Evolutionary conservation across 768 basidiomycete genomes (phyloP), one percentile per base, ranked within the genome.

Genomic region (Amanita subjunquillea): DNA sequence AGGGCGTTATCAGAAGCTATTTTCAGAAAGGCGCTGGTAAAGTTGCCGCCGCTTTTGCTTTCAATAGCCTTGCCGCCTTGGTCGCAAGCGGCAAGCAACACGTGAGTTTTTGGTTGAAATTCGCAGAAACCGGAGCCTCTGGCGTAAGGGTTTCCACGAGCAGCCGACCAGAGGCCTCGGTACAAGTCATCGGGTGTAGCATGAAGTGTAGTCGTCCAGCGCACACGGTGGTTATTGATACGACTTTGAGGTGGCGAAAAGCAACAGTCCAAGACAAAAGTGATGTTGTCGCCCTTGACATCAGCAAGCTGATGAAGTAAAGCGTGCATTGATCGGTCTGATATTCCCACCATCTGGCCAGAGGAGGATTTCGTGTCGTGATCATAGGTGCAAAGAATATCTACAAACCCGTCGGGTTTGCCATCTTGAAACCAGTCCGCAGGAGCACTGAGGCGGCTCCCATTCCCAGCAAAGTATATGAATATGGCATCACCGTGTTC

Each of bases 391-490:
- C 83, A 85, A 30, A 87, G 61, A 51, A 85, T 73, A 57, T 85
- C 74, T 13, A 82, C 80, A 39, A 30, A 42, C 10, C 44, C 44
- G 10, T 25, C 29, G 29, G 38, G 27, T 25, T 63, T 56, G 34
- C 67, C 69, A 37, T 65, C 63, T 55, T 73, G 71, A 60, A 75
- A 79, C 85, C 85, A 86, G 48, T 73, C 78, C 34, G 66, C 63
- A 47, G 83, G 83, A n/a, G 80, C 75, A 12, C 68, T 63, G 40
- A 82, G 60, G 50, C 64, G 71, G 60, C 80, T 82, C 23, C 85
- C 85, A 61, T 86, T 83, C n/a, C 85, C 85, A 36, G 85, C 82
- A 60, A 85, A 87, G 59, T 83, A 87, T 47, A 87, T 63, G 56
- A 87, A 57, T 38, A 87, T 73, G 30, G 85, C 79, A 54, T 86